These are phyloP conservation scores for Acer campestre DNA, from an alignment of 345 rosid genomes.

Conservation along the genomic window DNA sequence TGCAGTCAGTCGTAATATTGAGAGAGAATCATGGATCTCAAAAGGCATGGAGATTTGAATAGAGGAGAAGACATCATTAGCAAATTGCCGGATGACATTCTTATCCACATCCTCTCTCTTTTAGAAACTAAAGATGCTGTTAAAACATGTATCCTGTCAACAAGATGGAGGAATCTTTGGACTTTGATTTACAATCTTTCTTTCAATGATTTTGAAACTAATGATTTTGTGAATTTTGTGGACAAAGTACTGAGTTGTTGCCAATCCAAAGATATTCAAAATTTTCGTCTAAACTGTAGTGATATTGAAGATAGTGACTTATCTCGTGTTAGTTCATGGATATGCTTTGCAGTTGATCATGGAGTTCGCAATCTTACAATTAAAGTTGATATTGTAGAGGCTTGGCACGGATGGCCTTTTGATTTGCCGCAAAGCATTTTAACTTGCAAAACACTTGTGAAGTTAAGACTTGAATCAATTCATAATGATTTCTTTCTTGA, in stretches of 20 bases:
- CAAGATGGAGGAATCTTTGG: constrained; percentile 22
- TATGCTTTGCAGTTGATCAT: neutral
- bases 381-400: neutral
- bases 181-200: neutral
- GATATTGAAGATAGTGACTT: neutral
- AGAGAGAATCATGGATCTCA: neutral
- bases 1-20: neutral
- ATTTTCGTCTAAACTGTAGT: constrained; percentile 4
- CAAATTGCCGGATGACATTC: constrained; percentile 10
- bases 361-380: neutral
- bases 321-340: neutral
- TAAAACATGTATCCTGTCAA: constrained; percentile 7
- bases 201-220: neutral
- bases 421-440: neutral
- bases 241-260: neutral
- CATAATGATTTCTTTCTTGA: neutral
- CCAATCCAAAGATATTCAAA: neutral
- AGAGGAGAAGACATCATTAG: neutral
- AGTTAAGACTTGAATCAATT: neutral
- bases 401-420: neutral
- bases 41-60: neutral
- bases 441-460: neutral
- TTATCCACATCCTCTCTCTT: constrained; percentile 18
- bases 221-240: constrained; percentile 5
- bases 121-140: constrained; percentile 1